A percentile compares a stretch with the other conserved stretches of the same genome.
Conservation (phyloP, 805 yeast genomes). For the Pichia phayaonensis region DNA sequence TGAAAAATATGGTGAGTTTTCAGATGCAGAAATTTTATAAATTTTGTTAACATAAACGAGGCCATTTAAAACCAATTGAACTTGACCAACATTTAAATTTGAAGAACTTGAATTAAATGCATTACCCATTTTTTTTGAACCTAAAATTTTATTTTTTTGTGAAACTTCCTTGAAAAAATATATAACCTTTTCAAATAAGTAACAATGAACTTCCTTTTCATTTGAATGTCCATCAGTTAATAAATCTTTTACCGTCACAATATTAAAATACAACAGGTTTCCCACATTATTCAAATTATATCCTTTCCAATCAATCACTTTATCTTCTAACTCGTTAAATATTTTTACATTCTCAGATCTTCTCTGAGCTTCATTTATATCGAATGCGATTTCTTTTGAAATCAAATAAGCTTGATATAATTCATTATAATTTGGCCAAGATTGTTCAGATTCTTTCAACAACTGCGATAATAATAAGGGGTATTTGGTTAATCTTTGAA, state of each 20-base stretch:
- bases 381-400: slow-evolving; percentile 75
- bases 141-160: slow-evolving; percentile 41
- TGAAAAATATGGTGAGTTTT: slow-evolving; percentile 23
- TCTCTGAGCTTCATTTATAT: slow-evolving; percentile 91
- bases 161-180: slow-evolving; percentile 56
- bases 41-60: slow-evolving; percentile 25
- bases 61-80: slow-evolving; percentile 24
- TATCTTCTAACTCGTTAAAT: slow-evolving; percentile 57
- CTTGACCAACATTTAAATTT: neutral
- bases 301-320: slow-evolving; percentile 91
- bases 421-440: slow-evolving; percentile 55
- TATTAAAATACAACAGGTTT: slow-evolving; percentile 68
- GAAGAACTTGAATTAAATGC: slow-evolving; percentile 5
- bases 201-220: slow-evolving; percentile 85
- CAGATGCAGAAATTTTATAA: slow-evolving; percentile 24
- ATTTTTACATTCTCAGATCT: slow-evolving; percentile 76
- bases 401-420: slow-evolving; percentile 61
- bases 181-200: slow-evolving; percentile 65
- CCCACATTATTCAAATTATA: slow-evolving; percentile 76
- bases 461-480: slow-evolving; percentile 77
- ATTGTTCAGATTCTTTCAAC: slow-evolving; percentile 51
- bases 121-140: slow-evolving; percentile 37
- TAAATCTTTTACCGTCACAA: slow-evolving; percentile 58
- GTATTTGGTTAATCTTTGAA: slow-evolving; percentile 92
- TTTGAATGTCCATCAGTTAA: slow-evolving; percentile 43